Percentiles rank a stretch among this genome's conserved stretches.
phyloP scores from a whole-genome alignment of 192 early-diverging fungal species.

The Coemansia sp. region DNA sequence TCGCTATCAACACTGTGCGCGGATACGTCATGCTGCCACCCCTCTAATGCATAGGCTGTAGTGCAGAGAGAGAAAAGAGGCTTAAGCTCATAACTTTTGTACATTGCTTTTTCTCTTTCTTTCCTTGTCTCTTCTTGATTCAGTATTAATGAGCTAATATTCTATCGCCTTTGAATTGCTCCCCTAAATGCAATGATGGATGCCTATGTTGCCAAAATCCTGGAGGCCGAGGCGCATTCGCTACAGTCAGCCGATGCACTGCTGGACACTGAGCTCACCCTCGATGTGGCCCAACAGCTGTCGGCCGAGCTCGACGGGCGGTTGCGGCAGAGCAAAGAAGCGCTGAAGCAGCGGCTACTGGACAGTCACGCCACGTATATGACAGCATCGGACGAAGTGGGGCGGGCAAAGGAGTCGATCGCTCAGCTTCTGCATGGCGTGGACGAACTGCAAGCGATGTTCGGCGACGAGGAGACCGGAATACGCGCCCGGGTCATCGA shows the following conservation, averaged over 20 bases:
- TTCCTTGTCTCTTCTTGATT: neutral
- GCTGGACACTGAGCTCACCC: constrained; percentile 5
- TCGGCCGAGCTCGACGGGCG: neutral
- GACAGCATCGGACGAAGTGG: constrained; percentile 3
- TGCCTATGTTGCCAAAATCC: neutral
- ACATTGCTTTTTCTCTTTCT: neutral
- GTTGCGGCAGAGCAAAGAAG: neutral
- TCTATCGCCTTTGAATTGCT: too few species aligned
- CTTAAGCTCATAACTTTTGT: too few species aligned
- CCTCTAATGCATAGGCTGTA: neutral
- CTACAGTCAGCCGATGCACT: constrained; percentile 1
- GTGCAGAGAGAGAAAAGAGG: too few species aligned
- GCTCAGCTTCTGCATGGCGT: constrained; percentile 22
- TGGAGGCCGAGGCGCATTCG: neutral
- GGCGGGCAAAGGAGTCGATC: constrained; percentile 13
- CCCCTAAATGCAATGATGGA: neutral
- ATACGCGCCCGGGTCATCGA: constrained; percentile 18
- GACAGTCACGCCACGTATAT: constrained; percentile 11
- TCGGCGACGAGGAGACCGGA: constrained; percentile 32
- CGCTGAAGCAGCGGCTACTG: constrained; percentile 4
- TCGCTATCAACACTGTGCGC: constrained; percentile 7
- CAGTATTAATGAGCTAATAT: neutral
- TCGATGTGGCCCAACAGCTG: constrained; percentile 6
- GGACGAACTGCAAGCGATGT: constrained; percentile 26
- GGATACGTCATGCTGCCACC: constrained; percentile 8